Percentiles rank a stretch among this genome's conserved stretches.
Evolutionary conservation across 176 grass and related monocot species (phyloP).

Genomic region (Panicum miliaceum): DNA sequence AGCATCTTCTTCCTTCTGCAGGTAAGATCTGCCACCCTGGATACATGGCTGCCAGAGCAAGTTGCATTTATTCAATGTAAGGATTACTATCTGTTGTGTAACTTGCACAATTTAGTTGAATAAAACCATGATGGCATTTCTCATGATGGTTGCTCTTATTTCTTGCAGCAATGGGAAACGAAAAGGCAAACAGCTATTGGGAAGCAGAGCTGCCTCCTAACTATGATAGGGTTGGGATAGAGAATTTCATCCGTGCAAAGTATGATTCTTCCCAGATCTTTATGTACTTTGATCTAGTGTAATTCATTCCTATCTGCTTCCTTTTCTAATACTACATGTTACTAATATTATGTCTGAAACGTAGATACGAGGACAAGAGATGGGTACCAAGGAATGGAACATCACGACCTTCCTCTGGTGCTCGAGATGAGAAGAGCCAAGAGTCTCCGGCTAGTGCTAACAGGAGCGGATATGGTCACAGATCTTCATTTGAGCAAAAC

Average conservation of each 20-base stretch:
- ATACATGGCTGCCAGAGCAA: constrained; percentile 99
- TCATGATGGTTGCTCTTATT: constrained; percentile 24
- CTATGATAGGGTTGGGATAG: constrained; percentile 95
- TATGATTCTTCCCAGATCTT: constrained; percentile 49
- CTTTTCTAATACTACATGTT: constrained; percentile 6
- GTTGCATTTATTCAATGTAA: constrained; percentile 98
- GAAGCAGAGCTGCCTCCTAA: constrained; percentile 97
- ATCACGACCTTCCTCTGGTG: constrained; percentile 39
- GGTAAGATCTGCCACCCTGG: constrained; percentile 95
- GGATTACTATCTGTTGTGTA: constrained; percentile 31
- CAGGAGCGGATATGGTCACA: constrained; percentile 54
- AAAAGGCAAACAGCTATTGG: constrained; percentile 93
- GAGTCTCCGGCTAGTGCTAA: constrained; percentile 53
- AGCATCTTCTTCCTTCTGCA: constrained; percentile 37
- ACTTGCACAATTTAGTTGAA: constrained; percentile 8
- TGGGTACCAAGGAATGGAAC: constrained; percentile 84
- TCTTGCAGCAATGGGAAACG: constrained; percentile 95
- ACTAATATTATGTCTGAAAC: constrained; percentile 34
- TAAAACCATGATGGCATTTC: constrained; percentile 27
- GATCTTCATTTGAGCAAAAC: constrained; percentile 68
- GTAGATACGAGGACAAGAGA: constrained; percentile 99
- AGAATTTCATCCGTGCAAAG: constrained; percentile 98
- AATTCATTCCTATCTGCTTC: constrained; percentile 16
- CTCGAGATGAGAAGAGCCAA: constrained; percentile 59
- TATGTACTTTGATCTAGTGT: constrained; percentile 31